Evolutionary conservation across 495 filamentous ascomycete species (phyloP), one percentile per base, ranked within the genome.

Genomic region (Penicillium diatomitis): DNA sequence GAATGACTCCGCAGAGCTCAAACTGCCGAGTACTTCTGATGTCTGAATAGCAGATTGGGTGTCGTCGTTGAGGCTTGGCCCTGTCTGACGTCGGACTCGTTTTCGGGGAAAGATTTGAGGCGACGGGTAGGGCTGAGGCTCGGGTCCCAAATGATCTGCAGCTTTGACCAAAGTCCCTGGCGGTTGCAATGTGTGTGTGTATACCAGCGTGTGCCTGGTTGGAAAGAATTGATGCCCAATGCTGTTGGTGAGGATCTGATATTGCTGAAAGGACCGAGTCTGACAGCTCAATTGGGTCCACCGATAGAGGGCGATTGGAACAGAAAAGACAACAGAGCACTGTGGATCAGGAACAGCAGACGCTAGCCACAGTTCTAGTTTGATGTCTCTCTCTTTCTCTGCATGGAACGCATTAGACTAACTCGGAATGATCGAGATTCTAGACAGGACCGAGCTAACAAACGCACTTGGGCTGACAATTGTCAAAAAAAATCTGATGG

Each of bases 221-320:
- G 20, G 20, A 20, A 20, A 20, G 20, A 20, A 20, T 52, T 58
- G 65, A 63, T 66, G 63, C 63, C 63, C 65, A 68, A 68, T 53
- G 57, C 46, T 30, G 54, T 44, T 46, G 56, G 11, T 20, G 20
- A 20, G 20, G 20, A 20, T 6, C 33, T 37, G 12, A 6, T 27
- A 32, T 44, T 32, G 5, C n/a, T 20, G 41, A 34, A 30, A 12
- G 41, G 41, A 33, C 41, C 2, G 20, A 20, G 20, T 20, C 20
- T 9, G 41, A 44, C 41, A 44, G 12, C 41, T 12, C 41, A 11
- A 27, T 20, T 11, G 11, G 8, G 41, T 33, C 41, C 6, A 10
- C 41, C 29, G 20, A 20, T 20, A 20, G 20, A 20, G 20, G 20
- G 20, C 20, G 0, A 2, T 20, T 20, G 20, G 20, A 20, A 20